These are phyloP conservation scores for Aspergillus pseudoterreus DNA, from an alignment of 2,329 filamentous ascomycete genomes.

Conservation along the genomic window DNA sequence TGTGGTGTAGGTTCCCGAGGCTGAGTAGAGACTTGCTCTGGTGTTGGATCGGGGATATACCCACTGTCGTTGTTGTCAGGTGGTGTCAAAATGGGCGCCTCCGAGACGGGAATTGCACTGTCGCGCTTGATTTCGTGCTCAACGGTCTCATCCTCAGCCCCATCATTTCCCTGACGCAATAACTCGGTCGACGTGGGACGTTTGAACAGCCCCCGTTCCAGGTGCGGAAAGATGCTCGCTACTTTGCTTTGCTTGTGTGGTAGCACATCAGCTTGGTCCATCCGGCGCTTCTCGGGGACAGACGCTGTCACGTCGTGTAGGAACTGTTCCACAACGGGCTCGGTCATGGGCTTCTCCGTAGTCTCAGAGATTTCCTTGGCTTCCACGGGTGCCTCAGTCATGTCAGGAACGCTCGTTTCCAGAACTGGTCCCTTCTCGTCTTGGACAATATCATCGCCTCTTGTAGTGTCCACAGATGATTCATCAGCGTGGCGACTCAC, in stretches of 20 bases:
- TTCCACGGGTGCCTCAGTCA: background rate
- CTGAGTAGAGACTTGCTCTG: too few species aligned
- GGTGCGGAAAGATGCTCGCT: constrained; percentile 32
- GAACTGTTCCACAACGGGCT: constrained; percentile 2
- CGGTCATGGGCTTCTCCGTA: too few species aligned
- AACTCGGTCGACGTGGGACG: constrained; percentile 19
- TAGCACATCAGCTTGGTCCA: constrained; percentile 9
- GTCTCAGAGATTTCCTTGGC: background rate
- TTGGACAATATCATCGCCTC: constrained; percentile 1
- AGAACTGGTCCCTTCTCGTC: constrained; percentile 18
- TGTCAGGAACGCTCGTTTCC: background rate
- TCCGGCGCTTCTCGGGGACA: constrained; percentile 10
- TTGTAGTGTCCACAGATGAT: constrained; percentile 22
- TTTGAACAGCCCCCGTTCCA: constrained; percentile 32
- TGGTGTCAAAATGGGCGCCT: constrained; percentile 37
- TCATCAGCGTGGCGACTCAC: constrained; percentile 10
- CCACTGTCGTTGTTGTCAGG: background rate
- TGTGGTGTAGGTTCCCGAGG: background rate
- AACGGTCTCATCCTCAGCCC: constrained; percentile 39
- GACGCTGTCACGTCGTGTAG: constrained; percentile 6
- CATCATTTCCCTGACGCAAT: constrained; percentile 31
- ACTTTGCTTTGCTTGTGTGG: constrained; percentile 25
- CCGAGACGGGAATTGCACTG: constrained; percentile 43
- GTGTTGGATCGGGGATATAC: too few species aligned
- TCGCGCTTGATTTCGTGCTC: constrained; percentile 38